Conservation (phyloP, 2,329 filamentous ascomycete genomes). For the Diaporthe eres region DNA sequence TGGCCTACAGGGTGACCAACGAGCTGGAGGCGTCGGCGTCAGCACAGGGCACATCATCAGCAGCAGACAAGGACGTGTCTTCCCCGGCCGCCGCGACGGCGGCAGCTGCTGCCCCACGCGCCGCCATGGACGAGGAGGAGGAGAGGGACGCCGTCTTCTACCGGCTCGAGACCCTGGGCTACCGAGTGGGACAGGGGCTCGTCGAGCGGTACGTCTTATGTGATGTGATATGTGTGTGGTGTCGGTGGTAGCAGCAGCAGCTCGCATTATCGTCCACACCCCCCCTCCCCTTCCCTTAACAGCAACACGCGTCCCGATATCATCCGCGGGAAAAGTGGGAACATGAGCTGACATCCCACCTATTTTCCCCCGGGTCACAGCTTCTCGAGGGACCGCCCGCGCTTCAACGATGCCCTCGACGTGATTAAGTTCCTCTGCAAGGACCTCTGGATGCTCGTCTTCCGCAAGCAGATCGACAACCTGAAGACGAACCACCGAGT, state of each 20-base stretch:
- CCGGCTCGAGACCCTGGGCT: slow-evolving; percentile 86
- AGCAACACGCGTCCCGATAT: slow-evolving; percentile 32
- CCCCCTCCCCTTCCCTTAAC: not conserved
- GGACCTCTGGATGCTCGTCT: slow-evolving; percentile 94
- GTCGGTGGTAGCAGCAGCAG: too few species aligned
- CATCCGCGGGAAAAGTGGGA: slow-evolving; percentile 36
- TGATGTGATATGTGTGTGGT: not conserved
- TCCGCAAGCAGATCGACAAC: slow-evolving; percentile 98
- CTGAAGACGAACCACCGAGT: slow-evolving; percentile 97
- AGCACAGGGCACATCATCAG: slow-evolving; percentile 37
- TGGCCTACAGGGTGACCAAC: slow-evolving; percentile 88
- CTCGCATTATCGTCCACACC: not conserved
- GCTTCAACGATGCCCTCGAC: slow-evolving; percentile 92
- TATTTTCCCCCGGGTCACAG: slow-evolving; percentile 56
- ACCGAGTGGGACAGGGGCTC: slow-evolving; percentile 91
- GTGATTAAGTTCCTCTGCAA: slow-evolving; percentile 99
- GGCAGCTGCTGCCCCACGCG: slow-evolving; percentile 42
- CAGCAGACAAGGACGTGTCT: slow-evolving; percentile 36
- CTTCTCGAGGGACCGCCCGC: slow-evolving; percentile 86
- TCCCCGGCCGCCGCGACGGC: slow-evolving; percentile 35
- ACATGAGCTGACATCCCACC: slow-evolving; percentile 37
- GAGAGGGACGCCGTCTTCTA: slow-evolving; percentile 88
- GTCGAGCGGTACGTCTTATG: slow-evolving; percentile 80
- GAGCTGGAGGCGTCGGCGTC: slow-evolving; percentile 71
- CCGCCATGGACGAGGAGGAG: slow-evolving; percentile 80